Base-by-base conservation (phyloP, 148 eudicot species). In the Vaccinium myrtillus region DNA sequence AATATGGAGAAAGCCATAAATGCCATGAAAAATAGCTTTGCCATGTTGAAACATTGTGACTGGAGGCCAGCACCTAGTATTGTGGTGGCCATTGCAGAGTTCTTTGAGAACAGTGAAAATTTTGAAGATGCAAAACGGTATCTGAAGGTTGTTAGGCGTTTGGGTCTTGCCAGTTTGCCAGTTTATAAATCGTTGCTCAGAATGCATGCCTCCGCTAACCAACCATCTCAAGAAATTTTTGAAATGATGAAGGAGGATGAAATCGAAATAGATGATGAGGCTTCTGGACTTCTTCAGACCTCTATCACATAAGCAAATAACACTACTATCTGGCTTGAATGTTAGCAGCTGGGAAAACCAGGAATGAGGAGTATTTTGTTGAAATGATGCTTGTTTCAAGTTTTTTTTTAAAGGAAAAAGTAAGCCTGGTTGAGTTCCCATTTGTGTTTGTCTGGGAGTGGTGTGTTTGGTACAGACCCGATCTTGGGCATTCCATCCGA, bases 61-160 rank as follows among this genome's bases (percentile, higher is more conserved):
- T 88, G 87, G 90, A 83, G 87, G 83, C 87, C 89, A 48, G 83
- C 87, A 5, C 85, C 87, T 13, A 50, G 19, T 53, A 85, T 85
- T 32, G 59, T 87, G 49, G 74, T 74, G 76, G 81, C 87, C 54
- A 80, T 86, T 61, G 83, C 81, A 12, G 86, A 83, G 76, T 76
- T 73, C 58, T 85, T 85, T 39, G 87, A 85, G 83, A 51, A 79
- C 54, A 80, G 55, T n/a, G 74, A 82, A 51, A 83, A 80, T 51
- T 58, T 87, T 83, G 87, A 63, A 80, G 86, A 86, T 55, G 87
- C 83, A 55, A 82, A 58, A 25, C 13, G 79, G 74, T 85, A 55
- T 79, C n/a, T 87, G 46, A 39, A 36, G 39, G 82, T 82, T 78
- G 18, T 82, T 50, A 87, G 85, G 74, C 43, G 25, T 70, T 85